These are phyloP conservation scores for Nevesoporus exiguus DNA, from an alignment of 768 basidiomycete genomes.

Conservation along the genomic window DNA sequence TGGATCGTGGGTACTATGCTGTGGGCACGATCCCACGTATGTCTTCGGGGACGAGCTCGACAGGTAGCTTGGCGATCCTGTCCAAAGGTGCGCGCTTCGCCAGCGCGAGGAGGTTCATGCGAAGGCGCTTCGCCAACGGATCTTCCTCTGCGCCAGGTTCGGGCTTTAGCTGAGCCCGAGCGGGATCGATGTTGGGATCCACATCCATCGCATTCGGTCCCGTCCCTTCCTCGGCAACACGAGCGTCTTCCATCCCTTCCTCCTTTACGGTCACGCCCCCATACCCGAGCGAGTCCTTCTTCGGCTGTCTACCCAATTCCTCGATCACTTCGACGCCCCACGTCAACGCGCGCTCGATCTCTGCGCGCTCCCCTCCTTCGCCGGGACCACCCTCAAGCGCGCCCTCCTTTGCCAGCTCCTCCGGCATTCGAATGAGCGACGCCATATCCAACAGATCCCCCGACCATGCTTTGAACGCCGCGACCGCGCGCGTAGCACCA, in stretches of 20 bases:
- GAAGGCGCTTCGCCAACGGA: slow-evolving; percentile 50
- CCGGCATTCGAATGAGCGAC: slow-evolving; percentile 38
- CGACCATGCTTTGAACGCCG: slow-evolving; percentile 7
- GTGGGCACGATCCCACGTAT: slow-evolving; percentile 65
- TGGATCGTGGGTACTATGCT: slow-evolving; percentile 1
- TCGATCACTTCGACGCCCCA: slow-evolving; percentile 54
- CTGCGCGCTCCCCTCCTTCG: slow-evolving; percentile 28
- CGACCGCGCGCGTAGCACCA: background rate
- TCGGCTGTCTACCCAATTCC: slow-evolving; percentile 26
- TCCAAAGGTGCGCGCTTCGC: slow-evolving; percentile 77
- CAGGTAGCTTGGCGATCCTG: slow-evolving; percentile 59
- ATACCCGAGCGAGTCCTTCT: background rate
- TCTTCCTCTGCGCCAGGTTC: slow-evolving; percentile 39
- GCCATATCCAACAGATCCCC: slow-evolving; percentile 39
- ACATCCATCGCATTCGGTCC: slow-evolving; percentile 17
- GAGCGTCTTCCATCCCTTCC: slow-evolving; percentile 8
- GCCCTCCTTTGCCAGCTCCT: slow-evolving; percentile 35
- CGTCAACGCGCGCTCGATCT: slow-evolving; percentile 43
- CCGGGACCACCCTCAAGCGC: slow-evolving; percentile 24
- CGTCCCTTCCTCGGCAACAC: background rate
- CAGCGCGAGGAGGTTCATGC: slow-evolving; percentile 72
- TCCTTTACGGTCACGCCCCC: slow-evolving; percentile 12
- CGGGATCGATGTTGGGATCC: slow-evolving; percentile 7
- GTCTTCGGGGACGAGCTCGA: slow-evolving; percentile 62
- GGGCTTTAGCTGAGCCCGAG: background rate